A percentile compares a stretch with the other conserved stretches of the same genome.
Evolutionary conservation across 2,329 filamentous ascomycete species (phyloP).

Genomic region (Penicillium sp.): DNA sequence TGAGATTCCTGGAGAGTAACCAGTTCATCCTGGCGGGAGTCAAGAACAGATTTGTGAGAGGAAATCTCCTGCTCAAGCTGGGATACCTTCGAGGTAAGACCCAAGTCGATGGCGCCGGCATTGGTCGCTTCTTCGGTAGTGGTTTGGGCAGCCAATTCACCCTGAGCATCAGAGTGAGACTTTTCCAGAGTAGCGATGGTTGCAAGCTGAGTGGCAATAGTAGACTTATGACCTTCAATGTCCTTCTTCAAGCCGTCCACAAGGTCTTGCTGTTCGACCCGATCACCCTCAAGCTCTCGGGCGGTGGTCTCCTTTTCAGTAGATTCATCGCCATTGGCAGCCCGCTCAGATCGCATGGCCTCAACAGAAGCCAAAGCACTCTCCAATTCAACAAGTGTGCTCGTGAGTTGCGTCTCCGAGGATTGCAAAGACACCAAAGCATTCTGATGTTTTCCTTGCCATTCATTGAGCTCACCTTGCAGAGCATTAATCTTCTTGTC

Average conservation of each 20-base stretch:
- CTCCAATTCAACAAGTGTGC: conserved; percentile 75
- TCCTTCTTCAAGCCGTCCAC: conserved; percentile 68
- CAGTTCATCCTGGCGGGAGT: conserved; percentile 56
- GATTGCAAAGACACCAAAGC: conserved; percentile 70
- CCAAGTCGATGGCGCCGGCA: conserved; percentile 48
- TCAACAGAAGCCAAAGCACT: conserved; percentile 59
- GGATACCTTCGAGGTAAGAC: conserved; percentile 46
- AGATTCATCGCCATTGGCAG: conserved; percentile 30
- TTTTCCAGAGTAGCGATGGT: conserved; percentile 75
- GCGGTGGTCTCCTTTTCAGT: conserved; percentile 43
- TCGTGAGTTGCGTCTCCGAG: conserved; percentile 71
- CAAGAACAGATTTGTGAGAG: conserved; percentile 57
- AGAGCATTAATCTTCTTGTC: conserved; percentile 65
- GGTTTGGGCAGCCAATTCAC: conserved; percentile 68
- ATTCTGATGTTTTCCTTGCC: conserved; percentile 74
- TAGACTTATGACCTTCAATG: conserved; percentile 77
- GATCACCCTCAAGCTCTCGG: conserved; percentile 53
- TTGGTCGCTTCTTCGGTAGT: conserved; percentile 60
- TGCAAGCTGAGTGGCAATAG: conserved; percentile 67
- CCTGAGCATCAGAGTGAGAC: conserved; percentile 65
- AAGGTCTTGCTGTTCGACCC: conserved; percentile 61
- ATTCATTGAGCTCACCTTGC: conserved; percentile 69
- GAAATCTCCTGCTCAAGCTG: conserved; percentile 61
- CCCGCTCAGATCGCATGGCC: conserved; percentile 47
- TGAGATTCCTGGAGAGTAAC: conserved; percentile 57